These are phyloP conservation scores for Pythium volutum DNA, from an alignment of 352 stramenopile genomes.

Conservation along the genomic window DNA sequence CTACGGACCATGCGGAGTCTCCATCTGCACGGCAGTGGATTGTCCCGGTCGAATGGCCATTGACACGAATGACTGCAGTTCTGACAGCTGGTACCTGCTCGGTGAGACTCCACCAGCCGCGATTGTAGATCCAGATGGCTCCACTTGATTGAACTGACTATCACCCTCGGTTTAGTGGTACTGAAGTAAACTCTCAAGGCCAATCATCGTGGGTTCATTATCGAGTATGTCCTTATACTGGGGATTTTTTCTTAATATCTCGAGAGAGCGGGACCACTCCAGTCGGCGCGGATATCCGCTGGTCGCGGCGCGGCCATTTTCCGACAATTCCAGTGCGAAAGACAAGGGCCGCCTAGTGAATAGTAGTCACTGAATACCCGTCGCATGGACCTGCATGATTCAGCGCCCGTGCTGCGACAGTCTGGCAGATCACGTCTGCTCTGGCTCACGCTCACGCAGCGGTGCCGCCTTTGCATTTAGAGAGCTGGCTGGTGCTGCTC, in stretches of 20 bases:
- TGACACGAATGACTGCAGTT: neutral
- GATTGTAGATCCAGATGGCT: neutral
- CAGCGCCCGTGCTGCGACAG: neutral
- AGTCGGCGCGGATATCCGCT: neutral
- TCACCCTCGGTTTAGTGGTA: neutral
- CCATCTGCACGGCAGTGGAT: neutral
- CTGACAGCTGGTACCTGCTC: neutral
- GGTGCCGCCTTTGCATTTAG: too few relatives aligned
- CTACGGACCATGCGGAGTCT: neutral
- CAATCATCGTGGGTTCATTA: too few relatives aligned
- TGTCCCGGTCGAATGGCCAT: too few relatives aligned
- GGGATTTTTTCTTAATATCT: neutral
- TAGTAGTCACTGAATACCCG: too few relatives aligned
- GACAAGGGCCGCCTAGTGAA: too few relatives aligned
- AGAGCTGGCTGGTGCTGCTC: too few relatives aligned
- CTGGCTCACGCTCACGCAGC: conserved; percentile 2
- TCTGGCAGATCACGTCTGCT: conserved; percentile 8
- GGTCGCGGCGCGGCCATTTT: neutral
- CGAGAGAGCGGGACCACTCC: conserved; percentile 3
- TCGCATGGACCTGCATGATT: too few relatives aligned
- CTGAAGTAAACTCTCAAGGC: too few relatives aligned
- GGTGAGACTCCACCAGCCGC: neutral
- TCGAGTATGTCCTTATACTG: neutral
- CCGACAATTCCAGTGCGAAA: too few relatives aligned
- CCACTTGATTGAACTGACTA: neutral